Base-by-base conservation (phyloP, 169 alveolate species). In the Perkinsus olseni region DNA sequence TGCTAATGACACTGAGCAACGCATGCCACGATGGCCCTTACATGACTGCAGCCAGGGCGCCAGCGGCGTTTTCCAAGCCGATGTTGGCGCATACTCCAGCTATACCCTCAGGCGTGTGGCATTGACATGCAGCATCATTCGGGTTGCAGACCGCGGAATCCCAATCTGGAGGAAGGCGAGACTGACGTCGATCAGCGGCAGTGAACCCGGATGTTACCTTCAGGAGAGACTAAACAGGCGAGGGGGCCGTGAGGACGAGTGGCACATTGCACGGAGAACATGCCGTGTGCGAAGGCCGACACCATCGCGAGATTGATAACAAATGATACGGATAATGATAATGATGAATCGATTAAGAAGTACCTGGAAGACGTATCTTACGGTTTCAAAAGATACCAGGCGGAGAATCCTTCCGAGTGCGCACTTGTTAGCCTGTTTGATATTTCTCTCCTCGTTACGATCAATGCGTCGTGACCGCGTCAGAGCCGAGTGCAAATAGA, bases 401-500 rank as follows among this genome's bases (percentile, higher is more conserved):
- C 28, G 17, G 17, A 62, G 82, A 62, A 62, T 62, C 82, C 82
- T 62, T 24, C 37, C 82, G 82, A 62, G 82, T 62, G 82, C 82
- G 82, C 82, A 62, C 82, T 62, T 62, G 50, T 92, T 92, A 38
- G 94, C 94, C 50, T 92, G 82, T 36, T 91, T 3, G 93, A 92
- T 93, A 10, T 82, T 74, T 34, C 62, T 38, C 38, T 36, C 91
- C 62, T 94, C 92, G 34, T 48, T 92, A 34, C 91, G 20, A 90
- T 93, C 90, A 11, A 95, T 92, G 50, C 93, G 92, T 91, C 97
- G 93, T 17, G 96, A 93, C 34, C 92, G 93, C 10, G 96, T 97
- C 38, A 96, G 94, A 21, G 97, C 93, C 36, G 96, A 92, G 92
- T 96, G 97, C 34, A 96, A 94, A 93, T 91, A 95, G 37, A 96